A percentile compares a stretch with the other conserved stretches of the same genome.
Conservation (phyloP, 1,284 basidiomycete species). For the Pseudozyma tsukubaensis region DNA sequence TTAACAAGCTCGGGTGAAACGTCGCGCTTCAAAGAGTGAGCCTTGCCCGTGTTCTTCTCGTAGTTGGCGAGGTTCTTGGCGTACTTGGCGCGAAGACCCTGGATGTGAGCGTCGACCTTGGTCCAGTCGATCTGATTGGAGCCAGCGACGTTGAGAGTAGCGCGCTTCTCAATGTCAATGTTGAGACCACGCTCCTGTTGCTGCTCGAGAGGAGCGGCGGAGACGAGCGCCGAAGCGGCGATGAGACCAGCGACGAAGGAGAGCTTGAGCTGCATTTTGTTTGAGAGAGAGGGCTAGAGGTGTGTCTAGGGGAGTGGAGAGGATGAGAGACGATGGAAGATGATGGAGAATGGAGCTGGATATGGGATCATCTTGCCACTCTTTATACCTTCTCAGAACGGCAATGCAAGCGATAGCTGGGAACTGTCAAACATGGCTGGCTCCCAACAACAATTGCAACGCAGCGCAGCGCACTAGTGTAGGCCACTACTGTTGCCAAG, state of each 20-base stretch:
- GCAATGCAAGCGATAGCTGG: not conserved
- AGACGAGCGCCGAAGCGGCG: slow-evolving; percentile 38
- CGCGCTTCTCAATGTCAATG: slow-evolving; percentile 51
- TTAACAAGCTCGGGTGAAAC: slow-evolving; percentile 35
- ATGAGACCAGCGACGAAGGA: slow-evolving; percentile 55
- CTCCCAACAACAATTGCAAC: no score
- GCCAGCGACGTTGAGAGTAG: slow-evolving; percentile 33
- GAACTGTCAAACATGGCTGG: not conserved
- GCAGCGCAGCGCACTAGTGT: no score
- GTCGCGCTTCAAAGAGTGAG: slow-evolving; percentile 47
- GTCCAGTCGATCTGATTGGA: slow-evolving; percentile 48
- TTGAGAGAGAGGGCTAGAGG: slow-evolving; percentile 1
- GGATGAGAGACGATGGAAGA: slow-evolving; percentile 2
- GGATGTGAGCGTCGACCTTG: slow-evolving; percentile 54
- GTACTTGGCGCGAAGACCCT: slow-evolving; percentile 52
- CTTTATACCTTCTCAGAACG: slow-evolving; percentile 30
- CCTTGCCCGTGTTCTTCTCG: slow-evolving; percentile 60
- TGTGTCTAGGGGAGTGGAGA: not conserved
- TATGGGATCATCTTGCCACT: slow-evolving; percentile 1
- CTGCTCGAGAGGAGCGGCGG: slow-evolving; percentile 51
- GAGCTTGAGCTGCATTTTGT: slow-evolving; percentile 59
- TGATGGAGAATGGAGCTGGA: slow-evolving; percentile 6
- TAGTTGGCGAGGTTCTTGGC: slow-evolving; percentile 44
- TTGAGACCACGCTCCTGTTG: slow-evolving; percentile 40
- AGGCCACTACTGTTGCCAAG: not conserved